These are phyloP conservation scores for Collybia mongolica DNA, from an alignment of 768 basidiomycete genomes.

Conservation along the genomic window DNA sequence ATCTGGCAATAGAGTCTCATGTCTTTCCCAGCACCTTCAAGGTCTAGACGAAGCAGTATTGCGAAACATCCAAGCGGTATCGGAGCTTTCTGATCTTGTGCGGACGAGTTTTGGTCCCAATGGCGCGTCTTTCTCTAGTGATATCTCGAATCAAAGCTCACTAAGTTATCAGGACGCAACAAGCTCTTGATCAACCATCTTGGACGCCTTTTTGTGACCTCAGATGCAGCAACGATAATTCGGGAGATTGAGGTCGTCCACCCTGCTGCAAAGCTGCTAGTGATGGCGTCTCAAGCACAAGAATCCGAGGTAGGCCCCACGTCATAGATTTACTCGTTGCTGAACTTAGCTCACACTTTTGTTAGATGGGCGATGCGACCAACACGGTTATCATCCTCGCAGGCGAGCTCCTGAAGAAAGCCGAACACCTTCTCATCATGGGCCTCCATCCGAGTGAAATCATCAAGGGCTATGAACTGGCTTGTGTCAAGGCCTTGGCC, in stretches of 20 bases:
- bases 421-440: slow-evolving; percentile 92
- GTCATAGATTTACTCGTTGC: not conserved
- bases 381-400: slow-evolving; percentile 94
- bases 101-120: slow-evolving; percentile 96
- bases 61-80: slow-evolving; percentile 94
- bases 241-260: slow-evolving; percentile 98
- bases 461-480: slow-evolving; percentile 93
- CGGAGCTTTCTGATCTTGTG: slow-evolving; percentile 91
- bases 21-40: slow-evolving; percentile 57
- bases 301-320: slow-evolving; percentile 74
- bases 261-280: slow-evolving; percentile 97
- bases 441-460: slow-evolving; percentile 97
- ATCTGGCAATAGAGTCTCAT: slow-evolving; percentile 4
- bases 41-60: slow-evolving; percentile 97
- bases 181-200: slow-evolving; percentile 98
- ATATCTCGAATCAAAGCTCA: not conserved
- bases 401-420: slow-evolving; percentile 91
- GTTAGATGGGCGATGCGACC: slow-evolving; percentile 95
- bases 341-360: slow-evolving; percentile 1
- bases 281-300: slow-evolving; percentile 97
- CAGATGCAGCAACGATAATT: slow-evolving; percentile 98
- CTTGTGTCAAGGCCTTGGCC: slow-evolving; percentile 74
- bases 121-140: slow-evolving; percentile 50
- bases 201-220: slow-evolving; percentile 93
- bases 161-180: slow-evolving; percentile 68